Evolutionary conservation across 2,329 filamentous ascomycete genomes (phyloP).

Genomic region (Parastagonospora avenae): DNA sequence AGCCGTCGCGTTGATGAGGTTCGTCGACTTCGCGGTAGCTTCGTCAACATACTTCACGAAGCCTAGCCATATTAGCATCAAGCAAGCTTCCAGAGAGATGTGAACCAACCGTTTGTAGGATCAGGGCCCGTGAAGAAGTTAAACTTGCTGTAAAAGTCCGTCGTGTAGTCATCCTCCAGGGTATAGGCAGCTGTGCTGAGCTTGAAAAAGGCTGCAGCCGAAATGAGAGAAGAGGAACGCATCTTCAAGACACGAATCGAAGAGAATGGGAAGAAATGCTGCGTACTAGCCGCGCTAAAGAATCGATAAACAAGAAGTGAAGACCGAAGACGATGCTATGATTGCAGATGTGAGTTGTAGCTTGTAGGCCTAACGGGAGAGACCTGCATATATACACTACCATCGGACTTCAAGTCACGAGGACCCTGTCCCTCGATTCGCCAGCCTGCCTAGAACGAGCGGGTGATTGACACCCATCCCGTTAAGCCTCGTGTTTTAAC

Average conservation of each 20-base stretch:
- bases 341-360: constrained; percentile 11
- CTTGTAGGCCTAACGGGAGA: constrained; percentile 13
- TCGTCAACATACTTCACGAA: constrained; percentile 50
- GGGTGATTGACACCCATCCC: constrained; percentile 14
- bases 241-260: constrained; percentile 38
- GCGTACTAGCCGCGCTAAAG: constrained; percentile 41
- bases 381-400: constrained; percentile 30
- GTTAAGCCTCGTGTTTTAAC: constrained; percentile 32
- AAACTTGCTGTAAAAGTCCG: constrained; percentile 53
- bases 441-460: constrained; percentile 6
- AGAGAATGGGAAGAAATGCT: constrained; percentile 33
- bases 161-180: constrained; percentile 48
- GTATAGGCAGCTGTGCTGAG: constrained; percentile 49
- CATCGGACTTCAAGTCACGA: constrained; percentile 12
- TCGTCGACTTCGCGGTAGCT: constrained; percentile 45
- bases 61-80: constrained; percentile 30
- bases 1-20: constrained; percentile 47
- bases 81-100: neutral
- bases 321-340: constrained; percentile 24
- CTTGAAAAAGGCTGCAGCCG: constrained; percentile 39
- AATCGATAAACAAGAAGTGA: constrained; percentile 23
- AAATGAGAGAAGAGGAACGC: constrained; percentile 44
- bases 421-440: constrained; percentile 1
- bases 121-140: constrained; percentile 51
- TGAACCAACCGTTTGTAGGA: constrained; percentile 49